A percentile compares a stretch with the other conserved stretches of the same genome.
Evolutionary conservation across 495 filamentous ascomycete genomes (phyloP).

Genomic region (Aspergillus sclerotioniger): DNA sequence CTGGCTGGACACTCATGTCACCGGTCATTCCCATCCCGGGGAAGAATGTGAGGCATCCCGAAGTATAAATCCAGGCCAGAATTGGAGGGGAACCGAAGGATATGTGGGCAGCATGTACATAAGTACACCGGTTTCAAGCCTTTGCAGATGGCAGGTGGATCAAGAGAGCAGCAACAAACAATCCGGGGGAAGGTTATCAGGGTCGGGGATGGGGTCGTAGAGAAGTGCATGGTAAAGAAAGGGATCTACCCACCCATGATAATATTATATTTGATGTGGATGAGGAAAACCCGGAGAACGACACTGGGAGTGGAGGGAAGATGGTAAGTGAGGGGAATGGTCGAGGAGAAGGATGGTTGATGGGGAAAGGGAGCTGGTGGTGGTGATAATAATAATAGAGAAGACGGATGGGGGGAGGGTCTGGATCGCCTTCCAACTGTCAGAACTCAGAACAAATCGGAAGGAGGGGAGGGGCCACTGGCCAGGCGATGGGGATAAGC

Average conservation of each 20-base stretch:
- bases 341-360: conserved; percentile 1
- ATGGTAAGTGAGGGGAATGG: background rate
- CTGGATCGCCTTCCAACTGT: background rate
- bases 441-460: no score
- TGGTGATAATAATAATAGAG: no score
- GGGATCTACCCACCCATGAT: conserved; percentile 33
- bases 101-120: no score
- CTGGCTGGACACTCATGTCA: background rate
- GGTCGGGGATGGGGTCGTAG: background rate
- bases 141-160: background rate
- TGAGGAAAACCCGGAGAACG: background rate
- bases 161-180: background rate
- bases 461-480: background rate
- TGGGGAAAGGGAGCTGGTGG: conserved; percentile 8
- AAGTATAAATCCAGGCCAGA: conserved; percentile 16
- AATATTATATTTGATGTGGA: background rate
- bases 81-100: conserved; percentile 22
- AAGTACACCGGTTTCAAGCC: background rate
- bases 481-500: background rate
- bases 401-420: conserved; percentile 2
- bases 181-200: background rate
- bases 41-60: background rate
- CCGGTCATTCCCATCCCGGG: background rate
- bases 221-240: conserved; percentile 4
- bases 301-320: background rate